Conservation (phyloP, 2,329 filamentous ascomycete genomes). For the Chaetomium strumarium region DNA sequence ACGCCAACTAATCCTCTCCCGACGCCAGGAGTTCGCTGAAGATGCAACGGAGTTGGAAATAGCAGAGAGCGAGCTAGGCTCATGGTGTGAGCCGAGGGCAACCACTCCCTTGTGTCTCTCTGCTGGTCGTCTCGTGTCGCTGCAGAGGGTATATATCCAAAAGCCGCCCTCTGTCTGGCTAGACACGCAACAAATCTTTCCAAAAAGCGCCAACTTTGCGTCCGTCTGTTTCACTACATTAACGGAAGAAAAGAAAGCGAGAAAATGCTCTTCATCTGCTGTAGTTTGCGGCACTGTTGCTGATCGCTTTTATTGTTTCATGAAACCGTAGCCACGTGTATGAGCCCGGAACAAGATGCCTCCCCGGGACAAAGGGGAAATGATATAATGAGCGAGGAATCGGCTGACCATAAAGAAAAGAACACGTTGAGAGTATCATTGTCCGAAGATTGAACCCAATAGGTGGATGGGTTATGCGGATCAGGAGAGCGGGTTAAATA, state of each 20-base stretch:
- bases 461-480: not conserved
- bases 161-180: not conserved
- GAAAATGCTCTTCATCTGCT: conserved; percentile 2
- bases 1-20: too few relatives aligned
- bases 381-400: not conserved
- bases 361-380: not conserved
- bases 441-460: not conserved
- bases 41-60: too few relatives aligned
- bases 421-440: not conserved
- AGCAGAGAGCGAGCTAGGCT: too few relatives aligned
- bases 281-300: not conserved
- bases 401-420: not conserved
- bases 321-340: conserved; percentile 11
- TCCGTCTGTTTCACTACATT: conserved; percentile 20
- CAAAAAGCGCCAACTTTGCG: not conserved
- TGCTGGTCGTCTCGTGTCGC: not conserved
- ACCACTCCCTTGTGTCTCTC: not conserved
- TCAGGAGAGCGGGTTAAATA: not conserved
- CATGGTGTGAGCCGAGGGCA: too few relatives aligned
- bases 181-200: not conserved
- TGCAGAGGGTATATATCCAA: not conserved
- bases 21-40: too few relatives aligned
- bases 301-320: conserved; percentile 6
- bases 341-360: conserved; percentile 4
- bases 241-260: not conserved